Conservation (phyloP, 306 rosid genomes). For the Clitoria ternatea region DNA sequence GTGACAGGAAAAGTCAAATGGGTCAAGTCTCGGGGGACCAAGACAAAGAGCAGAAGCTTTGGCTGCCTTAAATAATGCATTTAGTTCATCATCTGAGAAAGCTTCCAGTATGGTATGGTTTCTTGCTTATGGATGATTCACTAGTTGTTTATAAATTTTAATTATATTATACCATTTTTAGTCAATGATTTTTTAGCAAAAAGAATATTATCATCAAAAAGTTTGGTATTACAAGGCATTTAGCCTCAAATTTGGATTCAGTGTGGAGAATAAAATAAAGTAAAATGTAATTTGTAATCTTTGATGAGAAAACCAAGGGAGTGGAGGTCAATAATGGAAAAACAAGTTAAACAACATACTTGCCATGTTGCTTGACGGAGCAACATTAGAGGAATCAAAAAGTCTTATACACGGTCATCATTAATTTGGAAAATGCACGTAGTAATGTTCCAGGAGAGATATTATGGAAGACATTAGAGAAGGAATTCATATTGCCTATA, state of each 20-base stretch:
- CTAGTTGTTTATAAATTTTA: neutral
- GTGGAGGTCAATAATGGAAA: neutral
- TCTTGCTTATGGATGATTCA: neutral
- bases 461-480: neutral
- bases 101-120: slow-evolving; percentile 26
- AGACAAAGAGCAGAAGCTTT: slow-evolving; percentile 53
- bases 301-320: neutral
- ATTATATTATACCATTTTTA: too few relatives aligned
- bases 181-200: neutral
- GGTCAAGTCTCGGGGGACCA: slow-evolving; percentile 40
- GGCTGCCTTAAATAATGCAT: slow-evolving; percentile 59
- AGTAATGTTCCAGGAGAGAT: neutral
- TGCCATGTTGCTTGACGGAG: neutral
- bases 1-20: slow-evolving; percentile 40
- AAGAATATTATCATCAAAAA: neutral
- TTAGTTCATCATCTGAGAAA: slow-evolving; percentile 57
- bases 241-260: neutral
- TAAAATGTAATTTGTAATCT: neutral
- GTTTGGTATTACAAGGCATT: neutral
- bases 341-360: neutral
- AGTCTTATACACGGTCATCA: neutral
- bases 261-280: neutral
- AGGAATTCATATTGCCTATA: neutral
- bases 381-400: neutral
- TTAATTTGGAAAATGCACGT: neutral